A percentile compares a stretch with the other conserved stretches of the same genome.
phyloP scores from a whole-genome alignment of 208 protist genomes.

The Leishmania amazonensis region DNA sequence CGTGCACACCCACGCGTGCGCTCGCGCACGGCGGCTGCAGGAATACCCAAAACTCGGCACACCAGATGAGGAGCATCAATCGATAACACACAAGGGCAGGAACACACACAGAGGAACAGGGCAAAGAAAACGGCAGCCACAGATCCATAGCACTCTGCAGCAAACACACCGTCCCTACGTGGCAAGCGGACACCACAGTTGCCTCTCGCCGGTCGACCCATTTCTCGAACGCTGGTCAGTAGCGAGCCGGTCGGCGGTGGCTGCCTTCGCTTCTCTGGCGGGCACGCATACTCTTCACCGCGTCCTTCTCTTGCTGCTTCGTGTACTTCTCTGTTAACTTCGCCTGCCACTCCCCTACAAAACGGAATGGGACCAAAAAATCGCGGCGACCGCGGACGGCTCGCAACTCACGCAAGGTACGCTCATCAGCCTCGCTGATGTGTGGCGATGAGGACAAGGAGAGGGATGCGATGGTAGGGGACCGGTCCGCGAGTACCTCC shows the following conservation, averaged over 20 bases:
- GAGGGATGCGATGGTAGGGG: neutral
- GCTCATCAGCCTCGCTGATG: conserved; percentile 3
- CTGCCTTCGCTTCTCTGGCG: neutral
- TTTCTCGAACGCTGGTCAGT: neutral
- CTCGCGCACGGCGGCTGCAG: neutral
- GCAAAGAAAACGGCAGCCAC: neutral
- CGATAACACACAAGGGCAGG: neutral
- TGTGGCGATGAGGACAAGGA: neutral
- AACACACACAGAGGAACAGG: neutral
- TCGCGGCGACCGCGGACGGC: conserved; percentile 36
- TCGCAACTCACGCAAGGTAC: conserved; percentile 25
- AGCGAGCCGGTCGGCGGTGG: neutral
- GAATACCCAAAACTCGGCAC: neutral
- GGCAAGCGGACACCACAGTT: neutral
- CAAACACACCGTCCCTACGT: neutral
- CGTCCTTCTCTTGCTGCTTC: conserved; percentile 20
- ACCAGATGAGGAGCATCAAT: neutral
- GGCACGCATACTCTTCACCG: neutral
- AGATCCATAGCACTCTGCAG: neutral
- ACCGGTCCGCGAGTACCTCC: conserved; percentile 34
- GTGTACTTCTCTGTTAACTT: conserved; percentile 54
- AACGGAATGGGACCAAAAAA: conserved; percentile 76
- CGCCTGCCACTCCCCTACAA: conserved; percentile 74
- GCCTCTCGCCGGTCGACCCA: neutral
- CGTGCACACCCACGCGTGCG: neutral